Conservation (phyloP, 2,329 filamentous ascomycete species). For the Epichloe bromicola region DNA sequence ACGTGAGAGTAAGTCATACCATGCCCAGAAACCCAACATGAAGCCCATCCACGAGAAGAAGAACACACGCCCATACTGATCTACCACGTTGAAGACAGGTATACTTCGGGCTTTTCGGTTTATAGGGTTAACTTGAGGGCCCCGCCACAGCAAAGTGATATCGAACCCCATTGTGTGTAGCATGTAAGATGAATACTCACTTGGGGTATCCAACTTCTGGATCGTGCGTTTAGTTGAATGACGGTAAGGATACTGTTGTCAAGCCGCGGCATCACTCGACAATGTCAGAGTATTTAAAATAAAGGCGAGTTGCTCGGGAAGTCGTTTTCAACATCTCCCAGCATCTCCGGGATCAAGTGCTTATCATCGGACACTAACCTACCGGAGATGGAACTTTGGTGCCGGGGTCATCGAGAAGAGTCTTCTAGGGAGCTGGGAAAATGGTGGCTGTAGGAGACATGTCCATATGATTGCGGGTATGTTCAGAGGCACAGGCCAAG, state of each 20-base stretch:
- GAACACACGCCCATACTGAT: slow-evolving; percentile 76
- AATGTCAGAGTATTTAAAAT: background rate
- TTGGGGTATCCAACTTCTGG: background rate
- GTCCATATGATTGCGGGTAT: background rate
- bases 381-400: background rate
- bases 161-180: slow-evolving; percentile 15
- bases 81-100: slow-evolving; percentile 63
- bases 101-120: slow-evolving; percentile 73
- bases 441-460: background rate
- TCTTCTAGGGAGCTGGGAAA: background rate
- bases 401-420: background rate
- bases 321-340: background rate
- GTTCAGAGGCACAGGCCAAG: background rate
- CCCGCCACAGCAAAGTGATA: slow-evolving; percentile 18
- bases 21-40: slow-evolving; percentile 80
- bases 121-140: slow-evolving; percentile 67
- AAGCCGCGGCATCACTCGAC: background rate
- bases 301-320: background rate
- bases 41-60: slow-evolving; percentile 84
- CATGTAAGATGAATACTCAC: background rate
- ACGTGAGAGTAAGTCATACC: slow-evolving; percentile 26
- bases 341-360: slow-evolving; percentile 5
- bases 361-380: slow-evolving; percentile 1
- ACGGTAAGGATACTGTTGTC: background rate
- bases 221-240: background rate